phyloP scores from a whole-genome alignment of 1,284 basidiomycete genomes.

The Ceratobasidium sp. region DNA sequence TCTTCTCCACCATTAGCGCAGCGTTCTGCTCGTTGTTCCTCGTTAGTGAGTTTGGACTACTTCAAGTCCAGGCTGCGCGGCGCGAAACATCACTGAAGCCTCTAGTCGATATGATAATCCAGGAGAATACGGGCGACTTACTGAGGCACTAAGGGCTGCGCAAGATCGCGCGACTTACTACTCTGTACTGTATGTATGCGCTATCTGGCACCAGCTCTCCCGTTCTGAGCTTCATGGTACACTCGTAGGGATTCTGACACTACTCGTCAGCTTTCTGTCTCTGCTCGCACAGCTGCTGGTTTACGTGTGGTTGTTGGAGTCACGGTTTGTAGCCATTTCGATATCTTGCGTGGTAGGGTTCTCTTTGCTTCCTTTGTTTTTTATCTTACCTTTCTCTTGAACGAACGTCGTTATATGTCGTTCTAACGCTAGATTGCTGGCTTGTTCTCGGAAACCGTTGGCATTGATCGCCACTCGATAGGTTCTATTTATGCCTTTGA shows the following conservation, averaged over 20 bases:
- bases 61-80: neutral
- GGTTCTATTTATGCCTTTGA: too few species aligned
- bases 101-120: neutral
- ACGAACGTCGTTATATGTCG: too few species aligned
- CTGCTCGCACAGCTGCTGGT: slow-evolving; percentile 4
- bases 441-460: too few species aligned
- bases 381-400: neutral
- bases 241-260: neutral
- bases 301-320: neutral
- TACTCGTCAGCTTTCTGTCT: neutral
- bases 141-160: slow-evolving; percentile 6
- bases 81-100: neutral
- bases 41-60: neutral
- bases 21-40: neutral
- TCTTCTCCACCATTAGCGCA: slow-evolving; percentile 9
- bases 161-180: neutral
- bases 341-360: neutral
- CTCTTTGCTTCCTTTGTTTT: slow-evolving; percentile 1
- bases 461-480: too few species aligned
- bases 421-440: too few species aligned
- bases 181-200: slow-evolving; percentile 10
- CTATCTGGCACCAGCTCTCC: neutral
- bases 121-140: neutral
- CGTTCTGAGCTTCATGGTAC: neutral
- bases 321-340: neutral